Evolutionary conservation across 2,329 filamentous ascomycete species (phyloP).

Genomic region (Myriosclerotinia duriaeana): DNA sequence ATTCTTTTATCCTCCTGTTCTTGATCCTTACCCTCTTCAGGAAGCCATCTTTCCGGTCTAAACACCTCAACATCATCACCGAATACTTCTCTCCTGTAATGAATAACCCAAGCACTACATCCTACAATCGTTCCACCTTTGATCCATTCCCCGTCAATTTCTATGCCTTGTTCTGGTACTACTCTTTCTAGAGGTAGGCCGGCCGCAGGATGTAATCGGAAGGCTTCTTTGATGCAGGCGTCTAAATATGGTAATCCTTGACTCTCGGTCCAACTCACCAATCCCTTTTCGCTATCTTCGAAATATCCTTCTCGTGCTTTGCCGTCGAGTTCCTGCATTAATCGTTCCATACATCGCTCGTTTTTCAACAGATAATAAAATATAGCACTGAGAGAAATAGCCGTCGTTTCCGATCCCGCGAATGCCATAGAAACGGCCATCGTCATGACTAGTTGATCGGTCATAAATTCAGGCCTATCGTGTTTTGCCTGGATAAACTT

Average conservation of each 20-base stretch:
- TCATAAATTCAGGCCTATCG: conserved; percentile 70
- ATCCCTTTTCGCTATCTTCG: conserved; percentile 52
- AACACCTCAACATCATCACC: conserved; percentile 65
- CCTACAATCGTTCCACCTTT: conserved; percentile 72
- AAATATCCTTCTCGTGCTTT: conserved; percentile 54
- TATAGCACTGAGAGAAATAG: conserved; percentile 67
- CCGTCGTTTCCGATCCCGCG: conserved; percentile 77
- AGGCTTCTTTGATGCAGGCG: conserved; percentile 74
- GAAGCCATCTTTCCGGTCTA: conserved; percentile 66
- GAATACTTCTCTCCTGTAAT: conserved; percentile 66
- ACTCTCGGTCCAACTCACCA: conserved; percentile 68
- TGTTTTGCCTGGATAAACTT: conserved; percentile 71
- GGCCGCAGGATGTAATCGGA: conserved; percentile 72
- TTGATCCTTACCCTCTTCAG: conserved; percentile 42
- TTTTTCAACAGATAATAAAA: conserved; percentile 74
- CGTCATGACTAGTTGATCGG: conserved; percentile 65
- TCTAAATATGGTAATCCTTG: conserved; percentile 74
- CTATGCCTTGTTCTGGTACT: conserved; percentile 62
- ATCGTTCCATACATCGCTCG: conserved; percentile 52
- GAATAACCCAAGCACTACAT: conserved; percentile 73
- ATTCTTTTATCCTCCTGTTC: conserved; percentile 53
- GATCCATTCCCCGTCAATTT: conserved; percentile 62
- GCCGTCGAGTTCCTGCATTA: conserved; percentile 63
- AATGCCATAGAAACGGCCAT: conserved; percentile 72
- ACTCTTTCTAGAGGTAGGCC: conserved; percentile 73